Conservation (phyloP, 2,329 filamentous ascomycete species). For the Trichophyton equinum region DNA sequence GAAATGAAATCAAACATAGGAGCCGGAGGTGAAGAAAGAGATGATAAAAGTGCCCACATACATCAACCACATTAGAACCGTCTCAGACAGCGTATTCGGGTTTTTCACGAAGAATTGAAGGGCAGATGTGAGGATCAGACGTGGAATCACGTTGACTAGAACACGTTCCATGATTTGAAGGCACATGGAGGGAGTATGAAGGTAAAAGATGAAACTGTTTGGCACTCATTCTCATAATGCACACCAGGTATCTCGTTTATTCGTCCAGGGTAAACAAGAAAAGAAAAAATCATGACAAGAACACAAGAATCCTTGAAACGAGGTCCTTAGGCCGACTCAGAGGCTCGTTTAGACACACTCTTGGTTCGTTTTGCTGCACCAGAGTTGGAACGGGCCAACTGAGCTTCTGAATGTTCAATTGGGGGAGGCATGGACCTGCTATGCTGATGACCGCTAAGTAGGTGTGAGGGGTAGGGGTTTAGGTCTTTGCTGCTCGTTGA, state of each 20-base stretch:
- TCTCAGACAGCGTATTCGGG: slow-evolving; percentile 1
- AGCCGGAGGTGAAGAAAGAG: neutral
- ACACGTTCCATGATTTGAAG: neutral
- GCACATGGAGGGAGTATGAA: neutral
- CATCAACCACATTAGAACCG: slow-evolving; percentile 1
- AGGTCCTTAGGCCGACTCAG: neutral
- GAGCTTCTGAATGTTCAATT: slow-evolving; percentile 17
- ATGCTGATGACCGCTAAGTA: slow-evolving; percentile 22
- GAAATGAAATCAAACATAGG: neutral
- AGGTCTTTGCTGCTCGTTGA: slow-evolving; percentile 41
- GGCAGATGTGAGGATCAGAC: neutral
- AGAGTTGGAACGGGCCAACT: slow-evolving; percentile 11
- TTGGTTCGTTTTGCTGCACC: slow-evolving; percentile 11
- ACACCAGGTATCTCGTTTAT: slow-evolving; percentile 2
- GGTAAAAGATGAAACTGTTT: neutral
- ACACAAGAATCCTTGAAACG: neutral
- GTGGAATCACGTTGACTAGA: neutral
- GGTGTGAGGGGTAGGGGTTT: slow-evolving; percentile 34
- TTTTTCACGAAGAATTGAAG: neutral
- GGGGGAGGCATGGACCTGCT: slow-evolving; percentile 17
- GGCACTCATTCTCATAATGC: neutral
- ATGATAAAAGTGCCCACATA: neutral
- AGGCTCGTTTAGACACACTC: slow-evolving; percentile 12
- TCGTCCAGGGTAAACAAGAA: neutral
- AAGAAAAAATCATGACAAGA: neutral